Evolutionary conservation across 139 green algal genomes (phyloP).

Genomic region (Nannochloris sp.): DNA sequence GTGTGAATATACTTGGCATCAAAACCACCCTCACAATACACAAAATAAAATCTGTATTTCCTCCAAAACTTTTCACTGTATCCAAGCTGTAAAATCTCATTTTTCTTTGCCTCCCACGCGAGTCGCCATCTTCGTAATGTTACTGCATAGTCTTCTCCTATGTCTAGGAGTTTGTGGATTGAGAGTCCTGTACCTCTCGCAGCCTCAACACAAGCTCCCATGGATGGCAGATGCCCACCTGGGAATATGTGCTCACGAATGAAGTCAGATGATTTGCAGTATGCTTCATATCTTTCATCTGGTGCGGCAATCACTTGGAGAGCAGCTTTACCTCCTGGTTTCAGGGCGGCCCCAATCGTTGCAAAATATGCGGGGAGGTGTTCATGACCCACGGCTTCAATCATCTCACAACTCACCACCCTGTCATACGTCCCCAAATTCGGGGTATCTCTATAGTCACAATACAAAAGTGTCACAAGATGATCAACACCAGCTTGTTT

Average conservation of each 20-base stretch:
- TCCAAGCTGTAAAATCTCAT: conserved; percentile 46
- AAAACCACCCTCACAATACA: conserved; percentile 87
- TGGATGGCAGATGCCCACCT: conserved; percentile 26
- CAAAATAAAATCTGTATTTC: conserved; percentile 92
- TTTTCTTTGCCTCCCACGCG: conserved; percentile 36
- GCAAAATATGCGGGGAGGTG: conserved; percentile 79
- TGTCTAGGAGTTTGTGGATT: conserved; percentile 56
- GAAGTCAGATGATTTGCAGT: conserved; percentile 85
- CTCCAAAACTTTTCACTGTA: conserved; percentile 75
- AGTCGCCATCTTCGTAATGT: conserved; percentile 71
- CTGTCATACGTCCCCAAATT: conserved; percentile 63
- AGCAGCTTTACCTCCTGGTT: conserved; percentile 59
- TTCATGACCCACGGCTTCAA: conserved; percentile 95
- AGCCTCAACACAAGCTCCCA: conserved; percentile 6
- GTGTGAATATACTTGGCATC: conserved; percentile 80
- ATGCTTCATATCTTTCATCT: conserved; percentile 77
- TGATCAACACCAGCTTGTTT: conserved; percentile 69
- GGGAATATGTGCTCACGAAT: conserved; percentile 98
- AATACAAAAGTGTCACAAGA: conserved; percentile 73
- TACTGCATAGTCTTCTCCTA: conserved; percentile 81
- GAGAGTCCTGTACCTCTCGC: conserved; percentile 5
- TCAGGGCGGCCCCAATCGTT: conserved; percentile 55
- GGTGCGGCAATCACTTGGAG: conserved; percentile 65
- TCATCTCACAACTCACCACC: conserved; percentile 92
- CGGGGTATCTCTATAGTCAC: conserved; percentile 74